These are phyloP conservation scores for Arachis hypogaea DNA, from an alignment of 306 rosid genomes.

Conservation along the genomic window DNA sequence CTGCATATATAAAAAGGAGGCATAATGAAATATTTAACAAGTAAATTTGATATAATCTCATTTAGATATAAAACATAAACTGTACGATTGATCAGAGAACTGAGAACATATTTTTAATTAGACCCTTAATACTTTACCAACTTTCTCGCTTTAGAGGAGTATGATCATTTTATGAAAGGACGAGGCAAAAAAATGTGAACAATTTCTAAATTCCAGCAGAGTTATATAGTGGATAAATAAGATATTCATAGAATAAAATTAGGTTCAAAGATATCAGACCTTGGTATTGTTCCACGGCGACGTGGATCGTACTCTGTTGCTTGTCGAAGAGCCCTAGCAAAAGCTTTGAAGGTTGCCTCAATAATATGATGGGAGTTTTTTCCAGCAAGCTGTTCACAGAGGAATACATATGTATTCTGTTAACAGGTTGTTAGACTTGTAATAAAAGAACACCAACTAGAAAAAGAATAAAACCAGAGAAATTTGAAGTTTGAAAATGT, in stretches of 20 bases:
- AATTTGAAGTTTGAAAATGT: slow-evolving; percentile 16
- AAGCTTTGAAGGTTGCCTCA: slow-evolving; percentile 97
- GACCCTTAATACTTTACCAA: too few relatives aligned
- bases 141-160: too few relatives aligned
- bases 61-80: slow-evolving; percentile 15
- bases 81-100: slow-evolving; percentile 16
- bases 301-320: slow-evolving; percentile 86
- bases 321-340: slow-evolving; percentile 96
- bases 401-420: slow-evolving; percentile 30
- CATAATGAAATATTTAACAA: slow-evolving; percentile 1
- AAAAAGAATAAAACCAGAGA: slow-evolving; percentile 14
- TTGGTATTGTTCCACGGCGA: slow-evolving; percentile 80
- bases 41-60: slow-evolving; percentile 25
- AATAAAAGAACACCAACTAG: slow-evolving; percentile 24
- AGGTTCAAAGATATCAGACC: slow-evolving; percentile 53
- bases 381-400: slow-evolving; percentile 74
- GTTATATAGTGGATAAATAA: neutral
- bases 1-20: slow-evolving; percentile 53
- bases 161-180: neutral
- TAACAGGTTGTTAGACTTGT: slow-evolving; percentile 26
- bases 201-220: neutral
- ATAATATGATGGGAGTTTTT: slow-evolving; percentile 92
- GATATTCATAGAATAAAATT: neutral
- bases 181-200: neutral
- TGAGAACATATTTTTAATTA: neutral